Conservation (phyloP, 495 filamentous ascomycete genomes). For the Talaromyces borbonicus region DNA sequence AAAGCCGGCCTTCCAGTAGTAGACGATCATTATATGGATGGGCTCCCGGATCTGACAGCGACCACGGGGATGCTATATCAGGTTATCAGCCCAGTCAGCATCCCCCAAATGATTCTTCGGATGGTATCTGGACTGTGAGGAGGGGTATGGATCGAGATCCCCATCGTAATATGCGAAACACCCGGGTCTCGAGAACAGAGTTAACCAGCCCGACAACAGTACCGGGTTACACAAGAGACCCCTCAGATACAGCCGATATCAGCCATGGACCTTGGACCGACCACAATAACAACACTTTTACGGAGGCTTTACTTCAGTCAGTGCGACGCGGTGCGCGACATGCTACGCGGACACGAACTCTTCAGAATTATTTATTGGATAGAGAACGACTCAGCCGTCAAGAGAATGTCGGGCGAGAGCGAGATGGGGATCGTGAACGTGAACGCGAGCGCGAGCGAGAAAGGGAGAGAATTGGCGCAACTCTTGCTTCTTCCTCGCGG, state of each 20-base stretch:
- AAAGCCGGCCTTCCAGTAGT: constrained; percentile 36
- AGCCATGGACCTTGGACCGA: constrained; percentile 5
- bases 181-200: constrained; percentile 22
- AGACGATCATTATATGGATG: constrained; percentile 49
- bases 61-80: constrained; percentile 30
- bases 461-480: constrained; percentile 4
- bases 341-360: constrained; percentile 29
- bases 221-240: constrained; percentile 10
- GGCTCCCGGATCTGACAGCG: constrained; percentile 47
- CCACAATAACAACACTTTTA: constrained; percentile 23
- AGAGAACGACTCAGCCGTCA: constrained; percentile 21
- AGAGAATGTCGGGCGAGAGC: constrained; percentile 26
- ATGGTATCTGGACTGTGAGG: constrained; percentile 18
- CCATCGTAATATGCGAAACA: constrained; percentile 14
- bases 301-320: constrained; percentile 40
- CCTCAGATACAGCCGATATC: constrained; percentile 14
- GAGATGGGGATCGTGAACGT: constrained; percentile 14
- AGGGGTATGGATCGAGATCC: constrained; percentile 14
- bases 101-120: constrained; percentile 8
- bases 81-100: constrained; percentile 24
- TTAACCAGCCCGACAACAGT: constrained; percentile 10
- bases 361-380: constrained; percentile 39
- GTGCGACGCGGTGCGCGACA: constrained; percentile 37
- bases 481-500: background rate
- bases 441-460: constrained; percentile 6